Evolutionary conservation across 306 rosid species (phyloP), one percentile per base, ranked within the genome.

Genomic region (Adenanthera pavonina): DNA sequence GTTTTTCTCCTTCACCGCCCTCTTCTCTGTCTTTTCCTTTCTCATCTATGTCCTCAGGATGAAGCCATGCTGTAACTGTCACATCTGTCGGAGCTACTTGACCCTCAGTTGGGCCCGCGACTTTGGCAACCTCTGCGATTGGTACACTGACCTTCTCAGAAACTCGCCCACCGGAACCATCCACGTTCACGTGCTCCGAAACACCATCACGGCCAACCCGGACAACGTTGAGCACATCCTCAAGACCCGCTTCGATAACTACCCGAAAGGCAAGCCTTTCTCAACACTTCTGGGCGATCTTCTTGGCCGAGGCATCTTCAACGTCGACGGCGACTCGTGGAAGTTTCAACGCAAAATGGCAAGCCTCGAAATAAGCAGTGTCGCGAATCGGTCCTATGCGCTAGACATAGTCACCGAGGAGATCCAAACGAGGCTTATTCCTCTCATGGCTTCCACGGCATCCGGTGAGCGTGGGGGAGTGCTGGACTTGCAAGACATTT

Each of bases 331-430:
- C 7, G 83, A 90, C 0, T 30, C 86, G 0, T 95, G 99, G 99
- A 79, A 0, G 46, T 95, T 91, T 19, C 99, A 95, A 41, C 89
- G 99, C 6, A 95, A 95, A 59, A 88, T 92, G 92, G 97, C 99
- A 0, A 90, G 97, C n/a, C n/a, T 93, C 0, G 98, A 93, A 34
- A 95, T 95, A 0, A 97, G 98, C 0, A 88, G 90, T 67, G 77
- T 88, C 0, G 74, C 93, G 0, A 89, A 93, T 38, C 90, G 97
- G 5, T 79, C 91, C 56, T 86, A 80, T 69, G 98, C 98, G 0
- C 74, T 88, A 10, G 89, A 93, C 2, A 84, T 86, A 1, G 87
- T 89, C 25, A 69, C 51, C 0, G 52, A 78, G 0, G 90, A 93
- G 89, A 91, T 93, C 78, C 80, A 52, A 1, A 54, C 87, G 0